Percentiles rank a stretch among this genome's conserved stretches.
Evolutionary conservation across 2,329 filamentous ascomycete genomes (phyloP).

Genomic region (Paraphoma chrysanthemicola): DNA sequence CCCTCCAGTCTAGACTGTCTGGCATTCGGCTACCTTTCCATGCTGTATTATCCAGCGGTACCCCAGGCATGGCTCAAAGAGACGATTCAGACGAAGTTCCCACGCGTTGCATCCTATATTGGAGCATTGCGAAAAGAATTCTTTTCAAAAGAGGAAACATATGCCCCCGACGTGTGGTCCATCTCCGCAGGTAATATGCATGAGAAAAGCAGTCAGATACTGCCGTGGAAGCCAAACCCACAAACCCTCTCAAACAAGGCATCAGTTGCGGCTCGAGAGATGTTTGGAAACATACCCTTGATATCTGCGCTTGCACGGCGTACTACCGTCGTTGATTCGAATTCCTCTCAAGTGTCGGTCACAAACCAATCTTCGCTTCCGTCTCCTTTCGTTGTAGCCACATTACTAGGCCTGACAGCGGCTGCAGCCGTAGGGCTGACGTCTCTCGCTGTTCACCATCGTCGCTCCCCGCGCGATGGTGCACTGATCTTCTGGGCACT

Average conservation of each 20-base stretch:
- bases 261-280: constrained; percentile 23
- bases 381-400: constrained; percentile 34
- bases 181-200: constrained; percentile 20
- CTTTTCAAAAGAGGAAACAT: constrained; percentile 28
- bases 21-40: constrained; percentile 76
- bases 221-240: constrained; percentile 35
- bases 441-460: constrained; percentile 39
- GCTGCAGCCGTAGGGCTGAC: constrained; percentile 31
- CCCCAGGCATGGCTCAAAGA: constrained; percentile 69
- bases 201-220: background rate
- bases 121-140: constrained; percentile 40
- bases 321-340: constrained; percentile 11
- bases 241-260: constrained; percentile 16
- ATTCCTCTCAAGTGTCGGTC: constrained; percentile 11
- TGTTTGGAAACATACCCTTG: constrained; percentile 30
- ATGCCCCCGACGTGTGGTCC: constrained; percentile 37
- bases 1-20: constrained; percentile 78
- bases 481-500: constrained; percentile 45
- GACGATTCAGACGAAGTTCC: constrained; percentile 60
- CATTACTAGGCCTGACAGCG: constrained; percentile 27
- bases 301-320: constrained; percentile 25
- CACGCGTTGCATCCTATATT: constrained; percentile 48
- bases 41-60: constrained; percentile 71
- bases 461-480: constrained; percentile 40
- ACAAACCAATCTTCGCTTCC: constrained; percentile 30